Base-by-base conservation (phyloP, 495 filamentous ascomycete species). In the Eremomyces bilateralis region DNA sequence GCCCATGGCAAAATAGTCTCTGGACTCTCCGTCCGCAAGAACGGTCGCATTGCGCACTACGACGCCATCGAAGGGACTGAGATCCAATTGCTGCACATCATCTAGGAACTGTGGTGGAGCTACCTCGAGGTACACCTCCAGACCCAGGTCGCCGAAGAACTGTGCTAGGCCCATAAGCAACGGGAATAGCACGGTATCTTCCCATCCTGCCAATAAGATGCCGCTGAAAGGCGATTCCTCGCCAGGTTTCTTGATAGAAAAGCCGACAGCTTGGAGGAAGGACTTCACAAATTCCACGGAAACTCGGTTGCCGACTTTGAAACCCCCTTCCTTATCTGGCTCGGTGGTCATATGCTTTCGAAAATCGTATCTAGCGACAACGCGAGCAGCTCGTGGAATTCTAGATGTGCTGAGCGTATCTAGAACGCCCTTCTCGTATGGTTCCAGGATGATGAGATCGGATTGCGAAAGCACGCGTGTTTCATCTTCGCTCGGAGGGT, bases 71-170 rank as follows among this genome's bases (percentile, higher is more conserved):
- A 58, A 37, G 15, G 39, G 40, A 10, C 39, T 33, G 29, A 59
- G 36, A 22, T 54, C 47, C 3, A 36, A 43, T 15, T 46, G 40
- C 13, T 53, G 52, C 20, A 45, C 41, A 27, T 62, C 51, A 34
- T 55, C 47, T 32, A 70, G 46, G 34, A 64, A 70, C 10, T 54
- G 41, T 0, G 63, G 65, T 4, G 58, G 52, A 32, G 48, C 47
- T n/a, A 54, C 49, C 39, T 70, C 65, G 18, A 70, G 46, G 37
- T 60, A 69, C 0, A 66, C 53, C 8, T 50, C 51, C 21, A 70
- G 35, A 0, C 60, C 57, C 28, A 63, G 47, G 0, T 42, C 37
- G 28, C 40, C 38, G 20, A 67, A 37, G 2, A 53, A 37, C 32
- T 58, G 46, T 2, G 60, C 42, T 2, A 66, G 29, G 15, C 42